Conservation (phyloP, 2,329 filamentous ascomycete genomes). For the Aspergillus pseudoviridinutans region DNA sequence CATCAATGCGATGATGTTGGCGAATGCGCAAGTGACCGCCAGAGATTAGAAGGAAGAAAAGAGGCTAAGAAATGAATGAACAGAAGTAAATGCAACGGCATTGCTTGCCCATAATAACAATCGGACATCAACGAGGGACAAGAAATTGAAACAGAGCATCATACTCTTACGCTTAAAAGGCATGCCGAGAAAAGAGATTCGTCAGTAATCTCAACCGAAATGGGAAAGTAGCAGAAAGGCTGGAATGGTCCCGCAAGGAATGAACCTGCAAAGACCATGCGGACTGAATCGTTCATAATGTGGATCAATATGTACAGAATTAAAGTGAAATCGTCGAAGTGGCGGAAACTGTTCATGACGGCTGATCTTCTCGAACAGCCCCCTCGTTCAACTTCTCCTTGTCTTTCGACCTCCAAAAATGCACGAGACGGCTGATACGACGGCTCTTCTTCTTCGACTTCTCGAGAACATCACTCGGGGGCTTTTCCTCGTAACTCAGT, state of each 20-base stretch:
- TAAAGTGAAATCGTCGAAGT: constrained; percentile 9
- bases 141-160: constrained; percentile 25
- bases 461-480: constrained; percentile 36
- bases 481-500: constrained; percentile 43
- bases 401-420: constrained; percentile 49
- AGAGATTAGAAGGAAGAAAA: constrained; percentile 12
- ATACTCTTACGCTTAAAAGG: constrained; percentile 28
- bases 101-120: constrained; percentile 22
- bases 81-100: constrained; percentile 20
- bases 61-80: constrained; percentile 20
- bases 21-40: constrained; percentile 1
- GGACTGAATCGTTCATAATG: constrained; percentile 17
- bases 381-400: constrained; percentile 32
- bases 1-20: background rate
- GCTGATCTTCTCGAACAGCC: constrained; percentile 18
- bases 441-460: constrained; percentile 42
- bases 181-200: constrained; percentile 33
- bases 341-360: constrained; percentile 18
- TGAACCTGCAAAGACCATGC: constrained; percentile 18
- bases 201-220: constrained; percentile 25
- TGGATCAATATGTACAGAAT: constrained; percentile 12
- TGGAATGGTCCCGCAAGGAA: constrained; percentile 4
- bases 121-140: constrained; percentile 32
- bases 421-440: constrained; percentile 46
- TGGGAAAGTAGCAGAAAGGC: constrained; percentile 3